Evolutionary conservation across 23 red algal species (phyloP).

Genomic region (Gracilaria gracilis): DNA sequence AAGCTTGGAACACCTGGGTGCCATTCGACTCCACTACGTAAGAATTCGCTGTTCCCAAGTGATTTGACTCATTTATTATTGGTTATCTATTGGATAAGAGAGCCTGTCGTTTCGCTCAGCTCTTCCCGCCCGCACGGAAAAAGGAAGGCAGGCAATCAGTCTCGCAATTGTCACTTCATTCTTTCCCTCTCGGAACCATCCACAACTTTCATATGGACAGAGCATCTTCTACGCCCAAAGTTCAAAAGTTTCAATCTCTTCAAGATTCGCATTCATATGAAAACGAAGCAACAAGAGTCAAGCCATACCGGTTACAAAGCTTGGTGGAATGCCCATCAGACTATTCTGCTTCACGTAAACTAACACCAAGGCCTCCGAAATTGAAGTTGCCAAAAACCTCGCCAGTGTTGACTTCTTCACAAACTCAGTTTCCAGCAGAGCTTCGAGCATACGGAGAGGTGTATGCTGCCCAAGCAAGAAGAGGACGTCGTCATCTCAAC

Average conservation of each 20-base stretch:
- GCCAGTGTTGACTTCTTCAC: background rate
- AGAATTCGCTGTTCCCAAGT: background rate
- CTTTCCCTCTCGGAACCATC: background rate
- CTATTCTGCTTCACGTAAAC: background rate
- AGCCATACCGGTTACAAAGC: background rate
- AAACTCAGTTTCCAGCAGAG: background rate
- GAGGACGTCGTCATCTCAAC: conserved; percentile 6
- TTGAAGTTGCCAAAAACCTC: background rate
- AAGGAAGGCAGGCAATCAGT: background rate
- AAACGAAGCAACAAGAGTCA: background rate
- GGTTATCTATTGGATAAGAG: background rate
- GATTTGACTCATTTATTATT: background rate
- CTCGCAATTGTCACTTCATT: background rate
- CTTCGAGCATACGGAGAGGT: conserved; percentile 5
- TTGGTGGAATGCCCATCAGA: background rate
- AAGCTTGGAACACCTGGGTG: background rate
- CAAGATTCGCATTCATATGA: conserved; percentile 6
- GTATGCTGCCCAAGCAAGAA: conserved; percentile 12
- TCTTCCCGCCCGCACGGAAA: background rate
- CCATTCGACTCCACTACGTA: no score
- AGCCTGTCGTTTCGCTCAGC: background rate
- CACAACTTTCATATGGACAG: background rate
- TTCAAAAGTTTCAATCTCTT: background rate
- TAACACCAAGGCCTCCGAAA: background rate
- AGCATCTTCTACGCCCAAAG: background rate